Conservation (phyloP, 305 asterid genomes). For the Fraxinus latifolia region DNA sequence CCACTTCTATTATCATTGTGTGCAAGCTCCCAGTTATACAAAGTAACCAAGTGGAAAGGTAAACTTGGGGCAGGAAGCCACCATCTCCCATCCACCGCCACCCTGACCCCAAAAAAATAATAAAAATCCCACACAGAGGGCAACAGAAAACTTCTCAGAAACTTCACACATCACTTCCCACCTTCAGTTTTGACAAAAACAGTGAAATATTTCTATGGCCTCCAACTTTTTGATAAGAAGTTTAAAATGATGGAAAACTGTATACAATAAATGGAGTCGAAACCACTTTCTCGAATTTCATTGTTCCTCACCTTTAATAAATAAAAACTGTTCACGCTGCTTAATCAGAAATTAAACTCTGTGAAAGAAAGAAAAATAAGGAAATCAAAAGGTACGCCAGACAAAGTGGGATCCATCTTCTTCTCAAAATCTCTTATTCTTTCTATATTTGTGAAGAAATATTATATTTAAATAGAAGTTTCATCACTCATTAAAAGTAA, state of each 20-base stretch:
- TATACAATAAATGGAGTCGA: not conserved
- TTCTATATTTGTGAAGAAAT: not conserved
- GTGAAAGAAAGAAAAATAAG: not conserved
- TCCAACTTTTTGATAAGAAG: not conserved
- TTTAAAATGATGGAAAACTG: not conserved
- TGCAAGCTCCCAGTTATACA: not conserved
- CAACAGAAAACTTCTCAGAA: not conserved
- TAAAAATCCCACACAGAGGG: not conserved
- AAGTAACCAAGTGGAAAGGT: not conserved
- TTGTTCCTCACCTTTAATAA: not conserved
- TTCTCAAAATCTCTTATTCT: not conserved
- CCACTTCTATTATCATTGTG: not conserved
- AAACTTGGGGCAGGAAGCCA: not conserved
- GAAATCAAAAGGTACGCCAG: not conserved
- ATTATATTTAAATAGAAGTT: not conserved
- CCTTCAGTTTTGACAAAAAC: not conserved
- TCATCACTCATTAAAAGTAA: not conserved
- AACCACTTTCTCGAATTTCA: not conserved
- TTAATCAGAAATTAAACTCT: not conserved
- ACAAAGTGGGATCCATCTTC: not conserved
- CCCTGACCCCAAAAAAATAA: not conserved
- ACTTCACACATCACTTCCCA: not conserved
- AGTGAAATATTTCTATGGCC: not conserved
- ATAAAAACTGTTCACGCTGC: not conserved
- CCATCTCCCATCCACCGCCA: not conserved